Base-by-base conservation (phyloP, 2,329 filamentous ascomycete species). In the Talaromyces rugulosus region DNA sequence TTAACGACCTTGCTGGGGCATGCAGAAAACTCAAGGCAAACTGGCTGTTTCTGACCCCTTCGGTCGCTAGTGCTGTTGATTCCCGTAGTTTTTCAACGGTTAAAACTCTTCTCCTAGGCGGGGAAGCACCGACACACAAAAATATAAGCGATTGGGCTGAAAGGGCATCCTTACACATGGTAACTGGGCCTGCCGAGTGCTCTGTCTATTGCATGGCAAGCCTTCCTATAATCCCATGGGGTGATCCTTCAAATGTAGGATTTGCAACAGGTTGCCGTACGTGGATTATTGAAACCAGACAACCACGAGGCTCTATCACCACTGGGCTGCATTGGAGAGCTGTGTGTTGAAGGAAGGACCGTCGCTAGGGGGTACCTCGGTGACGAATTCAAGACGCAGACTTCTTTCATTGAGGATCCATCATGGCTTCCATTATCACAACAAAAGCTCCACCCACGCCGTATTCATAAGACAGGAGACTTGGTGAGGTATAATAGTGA, bases 1-100 rank as follows among this genome's bases (percentile, higher is more conserved):
- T 77, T 0, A 71, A 75, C 47, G 76, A 83, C 55, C 72, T 84
- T 4, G 70, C 74, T 0, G 77, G 74, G 0, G 76, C 75, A 0
- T 80, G 85, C 50, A 74, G 76, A 5, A 66, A 75, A 0, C 80
- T 82, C 74, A 70, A 77, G 5, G 79, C 81, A 42, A 82, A 77
- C 36, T 80, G 77, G 77, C 80, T 77, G 1, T 81, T 83, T 68
- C 78, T 87, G 71, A 87, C 85, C 0, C 80, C 83, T 0, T 75
- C 82, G 0, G 76, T 87, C 16, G 83, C 83, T 0, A 64, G 71
- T 8, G 64, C 76, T 5, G 62, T 80, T 6, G 63, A 68, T 8
- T 73, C 73, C 0, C 62, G 67, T 11, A 70, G 75, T 11, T 69
- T 80, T 2, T 72, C 74, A n/a, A 70, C 67, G 5, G 66, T 80